Percentiles rank a stretch among this genome's conserved stretches.
phyloP scores from a whole-genome alignment of 176 grass and related monocot species.

The Thinopyrum elongatum region DNA sequence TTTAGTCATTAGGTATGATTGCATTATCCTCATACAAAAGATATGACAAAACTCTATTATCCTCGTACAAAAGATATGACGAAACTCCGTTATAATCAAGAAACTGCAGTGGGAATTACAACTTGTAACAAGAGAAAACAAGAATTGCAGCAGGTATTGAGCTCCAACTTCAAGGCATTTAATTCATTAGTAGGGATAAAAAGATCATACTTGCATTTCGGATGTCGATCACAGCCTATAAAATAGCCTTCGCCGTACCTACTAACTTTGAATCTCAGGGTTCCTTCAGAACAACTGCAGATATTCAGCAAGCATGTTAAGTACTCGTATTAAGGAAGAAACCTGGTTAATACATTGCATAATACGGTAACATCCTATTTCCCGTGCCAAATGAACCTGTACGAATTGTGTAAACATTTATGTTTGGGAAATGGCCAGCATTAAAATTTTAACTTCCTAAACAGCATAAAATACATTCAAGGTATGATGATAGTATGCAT shows the following conservation, averaged over 20 bases:
- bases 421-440: background rate
- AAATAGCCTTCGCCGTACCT: conserved; percentile 89
- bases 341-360: background rate
- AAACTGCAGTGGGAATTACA: conserved; percentile 18
- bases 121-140: conserved; percentile 12
- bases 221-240: conserved; percentile 88
- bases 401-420: background rate
- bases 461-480: background rate
- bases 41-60: background rate
- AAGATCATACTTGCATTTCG: conserved; percentile 82
- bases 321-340: conserved; percentile 8
- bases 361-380: conserved; percentile 4
- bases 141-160: conserved; percentile 25
- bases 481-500: background rate
- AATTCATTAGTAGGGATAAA: conserved; percentile 13
- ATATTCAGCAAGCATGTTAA: conserved; percentile 1
- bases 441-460: background rate
- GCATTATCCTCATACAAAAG: background rate
- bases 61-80: background rate
- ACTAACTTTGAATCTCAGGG: conserved; percentile 92
- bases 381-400: background rate
- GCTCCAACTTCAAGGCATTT: conserved; percentile 4
- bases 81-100: conserved; percentile 14
- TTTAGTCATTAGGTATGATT: conserved; percentile 15
- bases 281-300: conserved; percentile 88